phyloP scores from a whole-genome alignment of 805 yeast genomes.

The Torulaspora delbrueckii region DNA sequence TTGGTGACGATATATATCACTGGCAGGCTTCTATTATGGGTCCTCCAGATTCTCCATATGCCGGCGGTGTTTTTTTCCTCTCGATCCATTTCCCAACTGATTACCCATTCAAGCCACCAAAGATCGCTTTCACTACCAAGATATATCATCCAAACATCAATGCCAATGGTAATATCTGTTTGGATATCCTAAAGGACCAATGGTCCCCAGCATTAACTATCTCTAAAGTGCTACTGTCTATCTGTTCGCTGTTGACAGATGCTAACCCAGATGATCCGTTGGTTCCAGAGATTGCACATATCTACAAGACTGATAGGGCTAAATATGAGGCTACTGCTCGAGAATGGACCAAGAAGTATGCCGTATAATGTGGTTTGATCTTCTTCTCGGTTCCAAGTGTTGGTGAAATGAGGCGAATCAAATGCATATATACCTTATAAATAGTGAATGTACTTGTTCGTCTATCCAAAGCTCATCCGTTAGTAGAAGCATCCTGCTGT shows the following conservation, averaged over 20 bases:
- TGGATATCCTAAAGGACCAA: constrained; percentile 94
- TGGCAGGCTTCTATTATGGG: constrained; percentile 99
- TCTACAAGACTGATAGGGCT: constrained; percentile 88
- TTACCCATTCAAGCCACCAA: constrained; percentile 98
- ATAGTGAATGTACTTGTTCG: constrained; percentile 2
- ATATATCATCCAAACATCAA: constrained; percentile 97
- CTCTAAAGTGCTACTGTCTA: constrained; percentile 89
- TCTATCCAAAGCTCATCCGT: background rate
- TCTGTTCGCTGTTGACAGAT: constrained; percentile 92
- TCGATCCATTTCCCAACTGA: constrained; percentile 98
- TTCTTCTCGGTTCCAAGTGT: background rate
- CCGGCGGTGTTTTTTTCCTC: constrained; percentile 92
- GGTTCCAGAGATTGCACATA: constrained; percentile 96
- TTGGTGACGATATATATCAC: constrained; percentile 94
- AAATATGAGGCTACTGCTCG: constrained; percentile 95
- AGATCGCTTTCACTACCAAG: constrained; percentile 86
- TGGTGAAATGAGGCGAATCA: constrained; percentile 4
- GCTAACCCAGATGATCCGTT: constrained; percentile 99
- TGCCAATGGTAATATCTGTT: constrained; percentile 91
- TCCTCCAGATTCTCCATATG: constrained; percentile 87
- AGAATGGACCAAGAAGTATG: constrained; percentile 98
- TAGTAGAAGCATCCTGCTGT: background rate
- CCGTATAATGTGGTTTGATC: constrained; percentile 48
- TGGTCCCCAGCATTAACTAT: constrained; percentile 99
- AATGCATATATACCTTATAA: constrained; percentile 7